Conservation (phyloP, 2,329 filamentous ascomycete species). For the Rhinocladiella similis region DNA sequence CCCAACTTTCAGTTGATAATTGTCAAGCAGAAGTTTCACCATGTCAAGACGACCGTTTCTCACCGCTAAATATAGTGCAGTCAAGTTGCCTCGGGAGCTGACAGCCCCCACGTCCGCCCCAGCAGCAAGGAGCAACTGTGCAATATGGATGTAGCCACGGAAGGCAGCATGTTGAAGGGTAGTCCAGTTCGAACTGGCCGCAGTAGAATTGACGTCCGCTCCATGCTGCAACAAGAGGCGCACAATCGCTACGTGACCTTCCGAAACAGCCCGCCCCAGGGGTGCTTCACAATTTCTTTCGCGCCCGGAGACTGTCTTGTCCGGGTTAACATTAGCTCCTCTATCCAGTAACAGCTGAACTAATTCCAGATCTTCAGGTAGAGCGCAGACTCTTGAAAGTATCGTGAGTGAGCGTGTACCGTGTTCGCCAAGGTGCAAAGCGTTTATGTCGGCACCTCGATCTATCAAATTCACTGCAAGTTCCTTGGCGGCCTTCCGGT, state of each 20-base stretch:
- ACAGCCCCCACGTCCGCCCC: conserved; percentile 32
- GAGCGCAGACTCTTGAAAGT: too few species aligned
- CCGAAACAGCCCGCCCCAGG: not conserved
- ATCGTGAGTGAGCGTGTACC: too few species aligned
- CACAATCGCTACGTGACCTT: conserved; percentile 26
- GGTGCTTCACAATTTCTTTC: too few species aligned
- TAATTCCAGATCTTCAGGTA: too few species aligned
- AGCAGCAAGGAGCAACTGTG: conserved; percentile 24
- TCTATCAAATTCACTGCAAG: too few species aligned
- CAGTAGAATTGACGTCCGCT: conserved; percentile 26
- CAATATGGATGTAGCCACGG: conserved; percentile 23
- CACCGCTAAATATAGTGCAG: conserved; percentile 35
- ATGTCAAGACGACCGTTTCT: conserved; percentile 21
- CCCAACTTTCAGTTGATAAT: conserved; percentile 8
- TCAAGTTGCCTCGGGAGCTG: conserved; percentile 27
- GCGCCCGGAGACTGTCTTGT: too few species aligned
- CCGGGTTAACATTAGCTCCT: too few species aligned
- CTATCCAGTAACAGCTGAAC: too few species aligned
- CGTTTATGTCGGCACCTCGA: too few species aligned
- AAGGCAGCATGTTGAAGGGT: conserved; percentile 31
- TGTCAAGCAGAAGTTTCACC: conserved; percentile 18
- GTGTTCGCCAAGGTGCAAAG: too few species aligned
- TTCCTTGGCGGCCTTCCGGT: too few species aligned
- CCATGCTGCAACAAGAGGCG: conserved; percentile 28
- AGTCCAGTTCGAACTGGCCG: conserved; percentile 20